phyloP scores from a whole-genome alignment of 441 rosid species.

The Kokia cookei region DNA sequence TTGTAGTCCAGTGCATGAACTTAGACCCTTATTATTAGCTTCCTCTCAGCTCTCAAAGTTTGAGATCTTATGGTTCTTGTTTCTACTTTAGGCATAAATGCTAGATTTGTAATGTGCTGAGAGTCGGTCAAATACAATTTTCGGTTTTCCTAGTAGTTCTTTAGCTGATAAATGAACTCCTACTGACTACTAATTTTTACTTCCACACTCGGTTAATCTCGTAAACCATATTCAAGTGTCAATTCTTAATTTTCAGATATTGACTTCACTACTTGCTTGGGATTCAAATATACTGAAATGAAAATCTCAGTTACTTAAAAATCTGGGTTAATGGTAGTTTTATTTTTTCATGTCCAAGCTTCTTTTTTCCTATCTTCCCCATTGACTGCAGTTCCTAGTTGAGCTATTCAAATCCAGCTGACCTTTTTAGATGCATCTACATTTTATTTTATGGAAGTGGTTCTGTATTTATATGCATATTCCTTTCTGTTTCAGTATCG shows the following conservation, averaged over 20 bases:
- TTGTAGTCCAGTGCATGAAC: not conserved
- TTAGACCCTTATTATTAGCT: not conserved
- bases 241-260: not conserved
- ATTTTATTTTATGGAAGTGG: not conserved
- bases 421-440: not conserved
- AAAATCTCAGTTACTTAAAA: not conserved
- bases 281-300: not conserved
- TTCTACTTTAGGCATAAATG: not conserved
- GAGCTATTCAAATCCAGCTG: not conserved
- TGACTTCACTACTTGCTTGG: not conserved
- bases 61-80: not conserved
- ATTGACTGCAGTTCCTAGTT: not conserved
- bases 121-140: not conserved
- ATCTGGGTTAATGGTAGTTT: not conserved
- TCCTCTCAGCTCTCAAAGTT: not conserved
- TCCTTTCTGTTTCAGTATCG: slow-evolving; percentile 60
- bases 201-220: not conserved
- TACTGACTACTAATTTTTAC: not conserved
- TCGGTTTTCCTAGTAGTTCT: not conserved
- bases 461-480: slow-evolving; percentile 13
- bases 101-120: not conserved
- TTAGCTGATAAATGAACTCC: not conserved
- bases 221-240: not conserved
- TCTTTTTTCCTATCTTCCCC: not conserved
- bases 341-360: not conserved